These are phyloP conservation scores for Gremmenia infestans DNA, from an alignment of 2,329 filamentous ascomycete genomes.

Conservation along the genomic window DNA sequence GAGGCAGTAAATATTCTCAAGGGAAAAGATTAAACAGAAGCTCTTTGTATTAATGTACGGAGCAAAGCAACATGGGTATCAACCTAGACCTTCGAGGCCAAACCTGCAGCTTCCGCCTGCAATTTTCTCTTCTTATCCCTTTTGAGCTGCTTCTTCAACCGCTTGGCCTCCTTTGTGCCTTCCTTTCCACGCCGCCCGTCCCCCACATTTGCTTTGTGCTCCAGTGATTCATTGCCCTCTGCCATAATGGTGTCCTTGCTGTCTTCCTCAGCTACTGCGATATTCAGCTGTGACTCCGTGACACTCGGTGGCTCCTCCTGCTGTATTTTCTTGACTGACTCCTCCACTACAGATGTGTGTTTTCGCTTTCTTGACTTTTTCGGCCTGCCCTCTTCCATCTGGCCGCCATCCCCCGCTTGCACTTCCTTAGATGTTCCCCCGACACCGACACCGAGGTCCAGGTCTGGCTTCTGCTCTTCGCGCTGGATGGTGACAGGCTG, in stretches of 20 bases:
- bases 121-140: constrained; percentile 18
- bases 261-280: background rate
- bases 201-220: background rate
- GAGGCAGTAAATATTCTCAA: too few species aligned
- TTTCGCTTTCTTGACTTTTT: background rate
- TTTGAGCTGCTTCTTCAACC: constrained; percentile 16
- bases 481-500: background rate
- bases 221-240: background rate
- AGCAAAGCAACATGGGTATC: too few species aligned
- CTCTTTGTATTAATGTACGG: too few species aligned
- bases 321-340: background rate
- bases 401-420: background rate
- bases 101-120: constrained; percentile 11
- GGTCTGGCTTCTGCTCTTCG: background rate
- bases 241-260: background rate
- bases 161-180: constrained; percentile 8
- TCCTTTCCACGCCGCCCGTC: constrained; percentile 1
- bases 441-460: background rate
- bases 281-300: background rate
- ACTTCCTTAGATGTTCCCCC: background rate
- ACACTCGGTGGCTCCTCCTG: background rate
- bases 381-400: background rate
- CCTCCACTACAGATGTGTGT: background rate
- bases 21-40: too few species aligned
- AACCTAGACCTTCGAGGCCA: background rate